Base-by-base conservation (phyloP, 805 yeast genomes). In the Spathaspora arborariae region DNA sequence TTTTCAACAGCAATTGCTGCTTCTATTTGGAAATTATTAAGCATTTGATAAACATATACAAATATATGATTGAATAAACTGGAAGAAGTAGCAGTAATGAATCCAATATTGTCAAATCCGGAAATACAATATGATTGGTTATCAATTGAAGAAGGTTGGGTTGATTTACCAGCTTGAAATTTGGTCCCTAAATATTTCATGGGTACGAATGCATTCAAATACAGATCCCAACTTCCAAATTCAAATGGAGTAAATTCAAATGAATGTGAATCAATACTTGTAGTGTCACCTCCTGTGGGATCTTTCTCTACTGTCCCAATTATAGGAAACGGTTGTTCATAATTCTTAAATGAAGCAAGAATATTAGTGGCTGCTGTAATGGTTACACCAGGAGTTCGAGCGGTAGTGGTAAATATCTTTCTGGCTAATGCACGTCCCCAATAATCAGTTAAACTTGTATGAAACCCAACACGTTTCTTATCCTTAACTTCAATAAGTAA, bases 211-310 rank as follows among this genome's bases (percentile, higher is more conserved):
- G 78, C 65, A 33, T 68, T 62, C 27, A 76, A 51, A 36, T 60
- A 59, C 11, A 65, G 50, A 51, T 81, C 85, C 86, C 87, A 83
- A 0, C 85, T 79, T 0, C 88, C 88, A 65, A 82, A 82, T 47
- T 83, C 89, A 55, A 62, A 80, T 0, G 87, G 87, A 11, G 76
- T 79, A 52, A 83, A 76, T 58, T 83, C 88, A 51, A 81, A 74
- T 2, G 79, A 49, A 47, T 71, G 75, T 1, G 83, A 74, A 26
- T 60, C 59, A 9, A 54, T 51, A 19, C 58, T 65, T 2, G 40
- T 24, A 11, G 41, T 7, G 18, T 44, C 49, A 2, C 24, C 38
- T 11, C 15, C 13, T 11, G 20, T 18, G 3, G 74, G 76, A 44
- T 64, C 67, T 51, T 71, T 70, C 48, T 67, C 71, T 4, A 66